Base-by-base conservation (phyloP, 257 asterid species). In the Lavandula angustifolia region DNA sequence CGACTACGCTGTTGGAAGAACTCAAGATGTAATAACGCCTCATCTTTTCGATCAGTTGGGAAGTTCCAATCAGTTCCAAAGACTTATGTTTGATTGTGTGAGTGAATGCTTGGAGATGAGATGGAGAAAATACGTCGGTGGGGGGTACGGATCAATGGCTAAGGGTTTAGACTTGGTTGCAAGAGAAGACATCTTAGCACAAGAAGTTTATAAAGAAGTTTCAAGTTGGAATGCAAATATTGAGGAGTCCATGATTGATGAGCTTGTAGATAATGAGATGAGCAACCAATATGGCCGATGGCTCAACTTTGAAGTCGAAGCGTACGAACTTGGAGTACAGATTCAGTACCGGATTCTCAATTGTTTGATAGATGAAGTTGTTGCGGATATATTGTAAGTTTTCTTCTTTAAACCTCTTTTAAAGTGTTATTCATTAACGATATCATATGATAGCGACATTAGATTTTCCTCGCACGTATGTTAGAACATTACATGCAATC, bases 251-350 rank as follows among this genome's bases (percentile, higher is more conserved):
- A 82, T 75, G 91, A 90, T 87, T 3, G 99, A 90, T 78, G 97
- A 87, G 55, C 89, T 90, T n/a, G 95, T 94, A 5, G 92, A 90
- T 74, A 84, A 70, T 69, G 96, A 94, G 60, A 94, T 94, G 97
- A 87, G 95, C 83, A 70, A 77, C 69, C 83, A 67, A 50, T 50
- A 64, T n/a, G 96, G 99, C 8, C 79, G 71, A 80, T 94, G 99
- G 99, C 78, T 83, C n/a, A 82, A 87, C 57, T 89, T 81, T 62
- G 95, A 94, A 27, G 64, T 59, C 6, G 99, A 90, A 79, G 83
- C 69, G n/a, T 94, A 74, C 65, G 99, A 94, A 74, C 63, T 87
- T 6, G 99, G 99, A 72, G 33, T 58, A 12, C 85, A 87, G 77
- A 76, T 90, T 0, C 95, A 89, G 78, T 79, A 81, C 16, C 79